These are phyloP conservation scores for Lactuca saligna DNA, from an alignment of 129 eudicot species.

Conservation along the genomic window DNA sequence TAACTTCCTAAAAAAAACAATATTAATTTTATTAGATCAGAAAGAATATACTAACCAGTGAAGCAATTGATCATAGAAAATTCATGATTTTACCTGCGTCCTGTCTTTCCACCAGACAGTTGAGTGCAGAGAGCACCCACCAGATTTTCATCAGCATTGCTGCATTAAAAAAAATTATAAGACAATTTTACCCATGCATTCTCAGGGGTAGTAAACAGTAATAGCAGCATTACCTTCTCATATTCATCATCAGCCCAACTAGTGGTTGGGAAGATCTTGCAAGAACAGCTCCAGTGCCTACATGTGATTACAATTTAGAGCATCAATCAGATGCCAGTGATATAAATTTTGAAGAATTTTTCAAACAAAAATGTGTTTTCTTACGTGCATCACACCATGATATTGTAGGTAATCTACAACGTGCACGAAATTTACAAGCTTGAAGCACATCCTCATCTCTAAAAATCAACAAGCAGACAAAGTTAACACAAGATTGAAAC, in stretches of 20 bases:
- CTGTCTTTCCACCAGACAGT: constrained; percentile 52
- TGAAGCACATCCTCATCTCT: constrained; percentile 92
- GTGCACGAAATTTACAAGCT: constrained; percentile 95
- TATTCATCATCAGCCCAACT: constrained; percentile 99
- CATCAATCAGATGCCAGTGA: not conserved
- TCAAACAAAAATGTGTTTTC: not conserved
- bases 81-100: constrained; percentile 49
- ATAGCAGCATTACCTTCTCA: constrained; percentile 71
- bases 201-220: too few species aligned
- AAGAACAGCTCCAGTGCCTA: constrained; percentile 90
- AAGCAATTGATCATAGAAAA: too few species aligned
- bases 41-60: not conserved
- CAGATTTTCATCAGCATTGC: constrained; percentile 93
- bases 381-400: constrained; percentile 88
- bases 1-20: constrained; percentile 60
- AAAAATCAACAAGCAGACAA: constrained; percentile 24
- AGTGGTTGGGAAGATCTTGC: constrained; percentile 98
- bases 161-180: constrained; percentile 37
- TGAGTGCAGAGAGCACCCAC: constrained; percentile 89
- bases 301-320: constrained; percentile 3
- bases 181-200: not conserved
- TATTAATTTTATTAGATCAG: constrained; percentile 5
- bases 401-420: constrained; percentile 84
- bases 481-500: not conserved
- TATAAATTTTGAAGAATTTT: too few species aligned